Evolutionary conservation across 495 filamentous ascomycete genomes (phyloP), one percentile per base, ranked within the genome.

Genomic region (Articulospora tetracladia): DNA sequence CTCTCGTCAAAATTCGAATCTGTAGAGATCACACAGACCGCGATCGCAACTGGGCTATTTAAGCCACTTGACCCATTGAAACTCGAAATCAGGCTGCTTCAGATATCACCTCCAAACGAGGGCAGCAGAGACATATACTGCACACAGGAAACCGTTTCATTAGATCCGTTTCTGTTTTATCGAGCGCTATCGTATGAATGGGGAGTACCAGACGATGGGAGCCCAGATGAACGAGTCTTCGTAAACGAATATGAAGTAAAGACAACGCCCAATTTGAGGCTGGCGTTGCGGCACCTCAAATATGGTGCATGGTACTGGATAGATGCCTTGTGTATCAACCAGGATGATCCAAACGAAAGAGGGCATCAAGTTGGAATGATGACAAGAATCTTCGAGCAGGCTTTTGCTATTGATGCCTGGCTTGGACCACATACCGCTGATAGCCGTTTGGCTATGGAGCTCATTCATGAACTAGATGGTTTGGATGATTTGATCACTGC

Each of bases 311-410:
- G 13, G 20, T 63, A 61, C 36, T 71, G 69, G 69, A 66, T 71
- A 24, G 69, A 69, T 52, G 58, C 65, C 23, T 44, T 71, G 11
- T 71, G 69, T 51, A 65, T 71, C 50, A 64, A 71, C 39, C 69
- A 71, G 24, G 53, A 53, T 23, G 67, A 71, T 48, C 24, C 57
- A 15, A 52, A 54, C 13, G 69, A 71, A 58, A 61, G 66, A 34
- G 63, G 59, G 3, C 39, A 61, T 4, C 69, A 71, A 54, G 63
- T 66, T 1, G 27, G 55, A 1, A 55, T 56, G 22, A 71, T 71
- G 69, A 59, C 58, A 19, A 36, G 57, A 7, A 66, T 71, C 32
- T 71, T 65, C 55, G n/a, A 62, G 27, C 30, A 60, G 25, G 69
- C 69, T 32, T 17, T 24, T 1, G 44, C 51, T 26, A 66, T 71